These are phyloP conservation scores for Syzygium grande DNA, from an alignment of 345 rosid genomes.

Conservation along the genomic window DNA sequence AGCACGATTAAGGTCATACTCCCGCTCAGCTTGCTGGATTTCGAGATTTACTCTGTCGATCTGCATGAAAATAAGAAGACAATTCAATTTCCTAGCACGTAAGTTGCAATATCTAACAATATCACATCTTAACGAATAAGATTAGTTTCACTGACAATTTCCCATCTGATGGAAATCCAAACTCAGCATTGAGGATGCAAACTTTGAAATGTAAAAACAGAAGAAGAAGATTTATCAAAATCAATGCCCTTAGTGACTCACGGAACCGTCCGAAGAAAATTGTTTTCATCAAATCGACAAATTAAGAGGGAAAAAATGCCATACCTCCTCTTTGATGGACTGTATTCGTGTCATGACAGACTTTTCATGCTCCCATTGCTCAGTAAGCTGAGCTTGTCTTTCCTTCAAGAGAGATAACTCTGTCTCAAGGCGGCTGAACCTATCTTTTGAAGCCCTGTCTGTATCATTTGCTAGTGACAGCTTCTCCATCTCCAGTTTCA, in stretches of 20 bases:
- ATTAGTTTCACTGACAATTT: background rate
- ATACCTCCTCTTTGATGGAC: constrained; percentile 92
- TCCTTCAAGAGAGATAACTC: constrained; percentile 66
- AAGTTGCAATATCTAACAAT: background rate
- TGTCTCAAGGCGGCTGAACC: constrained; percentile 76
- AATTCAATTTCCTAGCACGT: background rate
- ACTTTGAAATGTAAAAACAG: background rate
- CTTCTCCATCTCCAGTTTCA: constrained; percentile 98
- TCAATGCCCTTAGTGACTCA: background rate
- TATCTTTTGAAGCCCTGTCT: constrained; percentile 88
- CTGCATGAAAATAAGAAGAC: constrained; percentile 18
- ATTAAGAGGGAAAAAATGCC: background rate
- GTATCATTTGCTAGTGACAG: constrained; percentile 89
- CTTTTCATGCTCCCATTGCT: constrained; percentile 99
- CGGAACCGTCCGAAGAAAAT: background rate
- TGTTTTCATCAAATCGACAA: background rate
- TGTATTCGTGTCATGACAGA: constrained; percentile 92
- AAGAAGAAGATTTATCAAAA: background rate
- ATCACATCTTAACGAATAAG: background rate
- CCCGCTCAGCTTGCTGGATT: constrained; percentile 98
- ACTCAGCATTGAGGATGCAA: background rate
- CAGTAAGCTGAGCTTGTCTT: constrained; percentile 77
- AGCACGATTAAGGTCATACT: constrained; percentile 97
- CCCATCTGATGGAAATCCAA: background rate
- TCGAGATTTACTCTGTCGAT: constrained; percentile 92